phyloP scores from a whole-genome alignment of 352 stramenopile genomes.

The Phytophthora pistaciae region DNA sequence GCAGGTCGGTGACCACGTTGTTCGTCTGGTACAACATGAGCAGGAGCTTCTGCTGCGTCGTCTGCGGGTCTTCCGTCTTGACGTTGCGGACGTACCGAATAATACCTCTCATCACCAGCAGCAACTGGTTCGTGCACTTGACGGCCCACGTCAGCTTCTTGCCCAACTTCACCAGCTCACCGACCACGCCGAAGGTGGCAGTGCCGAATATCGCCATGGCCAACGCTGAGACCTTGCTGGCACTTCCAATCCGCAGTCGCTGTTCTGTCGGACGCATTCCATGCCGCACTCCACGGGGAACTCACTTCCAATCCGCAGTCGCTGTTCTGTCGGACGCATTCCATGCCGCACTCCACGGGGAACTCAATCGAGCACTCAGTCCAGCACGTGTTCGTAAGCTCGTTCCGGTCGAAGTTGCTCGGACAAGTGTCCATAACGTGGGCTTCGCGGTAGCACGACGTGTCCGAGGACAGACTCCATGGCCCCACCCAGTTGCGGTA shows the following conservation, averaged over 20 bases:
- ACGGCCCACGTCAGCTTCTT: constrained; percentile 27
- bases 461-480: constrained; percentile 20
- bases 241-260: constrained; percentile 47
- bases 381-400: constrained; percentile 56
- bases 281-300: constrained; percentile 67
- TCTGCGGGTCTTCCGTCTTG: constrained; percentile 25
- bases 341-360: constrained; percentile 62
- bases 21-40: constrained; percentile 29
- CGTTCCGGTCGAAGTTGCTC: constrained; percentile 43
- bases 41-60: constrained; percentile 18
- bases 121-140: constrained; percentile 14
- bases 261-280: constrained; percentile 59
- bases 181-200: constrained; percentile 45
- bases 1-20: constrained; percentile 22
- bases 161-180: constrained; percentile 28
- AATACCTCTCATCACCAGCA: constrained; percentile 26
- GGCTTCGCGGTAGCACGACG: constrained; percentile 30
- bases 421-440: constrained; percentile 39
- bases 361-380: constrained; percentile 58
- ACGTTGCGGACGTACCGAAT: constrained; percentile 28
- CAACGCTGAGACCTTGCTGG: constrained; percentile 42
- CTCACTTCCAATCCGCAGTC: constrained; percentile 49
- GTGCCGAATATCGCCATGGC: constrained; percentile 36
- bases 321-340: constrained; percentile 56
- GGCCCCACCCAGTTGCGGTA: constrained; percentile 47